Evolutionary conservation across 768 basidiomycete species (phyloP).

Genomic region (Lanmaoa pseudosensibilis): DNA sequence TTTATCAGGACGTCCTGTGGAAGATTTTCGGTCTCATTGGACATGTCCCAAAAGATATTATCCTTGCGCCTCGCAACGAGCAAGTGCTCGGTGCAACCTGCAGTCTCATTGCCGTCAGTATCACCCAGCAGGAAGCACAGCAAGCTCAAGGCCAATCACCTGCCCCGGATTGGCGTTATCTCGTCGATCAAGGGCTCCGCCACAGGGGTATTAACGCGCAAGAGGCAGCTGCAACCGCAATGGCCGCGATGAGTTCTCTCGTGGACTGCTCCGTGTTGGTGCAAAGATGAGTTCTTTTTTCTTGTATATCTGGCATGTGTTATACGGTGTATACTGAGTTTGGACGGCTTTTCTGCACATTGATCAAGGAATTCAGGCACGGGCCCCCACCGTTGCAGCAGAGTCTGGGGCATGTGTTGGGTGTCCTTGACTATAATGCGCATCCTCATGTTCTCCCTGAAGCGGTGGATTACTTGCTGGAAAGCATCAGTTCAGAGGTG

Average conservation of each 20-base stretch:
- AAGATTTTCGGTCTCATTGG: slow-evolving; percentile 69
- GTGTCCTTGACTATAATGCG: slow-evolving; percentile 62
- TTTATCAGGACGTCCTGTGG: neutral
- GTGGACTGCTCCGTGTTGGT: slow-evolving; percentile 64
- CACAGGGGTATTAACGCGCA: slow-evolving; percentile 66
- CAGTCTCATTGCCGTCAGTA: slow-evolving; percentile 60
- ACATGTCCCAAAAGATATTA: slow-evolving; percentile 53
- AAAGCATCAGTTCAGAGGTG: slow-evolving; percentile 57
- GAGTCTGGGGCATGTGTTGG: slow-evolving; percentile 68
- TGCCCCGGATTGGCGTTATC: slow-evolving; percentile 61
- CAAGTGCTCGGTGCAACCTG: slow-evolving; percentile 73
- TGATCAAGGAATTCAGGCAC: slow-evolving; percentile 60
- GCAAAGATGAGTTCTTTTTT: slow-evolving; percentile 62
- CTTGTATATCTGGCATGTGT: slow-evolving; percentile 10
- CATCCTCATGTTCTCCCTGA: slow-evolving; percentile 54
- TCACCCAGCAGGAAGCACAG: slow-evolving; percentile 59
- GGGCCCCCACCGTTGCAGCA: slow-evolving; percentile 62
- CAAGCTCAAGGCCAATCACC: slow-evolving; percentile 37
- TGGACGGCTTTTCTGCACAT: slow-evolving; percentile 40
- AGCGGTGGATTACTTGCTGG: slow-evolving; percentile 58
- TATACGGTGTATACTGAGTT: slow-evolving; percentile 17
- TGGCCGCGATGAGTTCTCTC: slow-evolving; percentile 67
- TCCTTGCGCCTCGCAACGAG: slow-evolving; percentile 69
- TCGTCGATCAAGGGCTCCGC: slow-evolving; percentile 73
- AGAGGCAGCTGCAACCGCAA: slow-evolving; percentile 70